Evolutionary conservation across 345 rosid species (phyloP), one percentile per base, ranked within the genome.

Genomic region (Boechera divaricarpa): DNA sequence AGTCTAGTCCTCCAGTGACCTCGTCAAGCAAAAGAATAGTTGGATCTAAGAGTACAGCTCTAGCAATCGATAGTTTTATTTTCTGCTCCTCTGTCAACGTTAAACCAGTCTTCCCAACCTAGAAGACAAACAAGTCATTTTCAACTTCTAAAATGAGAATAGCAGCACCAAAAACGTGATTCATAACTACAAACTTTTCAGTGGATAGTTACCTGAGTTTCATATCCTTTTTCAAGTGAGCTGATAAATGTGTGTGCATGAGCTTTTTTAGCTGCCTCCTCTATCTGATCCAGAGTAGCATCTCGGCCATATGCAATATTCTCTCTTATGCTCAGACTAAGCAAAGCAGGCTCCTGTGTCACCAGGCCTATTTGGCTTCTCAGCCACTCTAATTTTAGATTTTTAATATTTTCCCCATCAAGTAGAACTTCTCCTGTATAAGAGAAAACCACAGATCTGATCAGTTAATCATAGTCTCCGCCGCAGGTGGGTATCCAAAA

Each of bases 1-100:
- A 88, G 85, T 92, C 98, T 75, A 95, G 98, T 63, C 97, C 99
- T 67, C 97, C 97, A 41, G 99, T 95, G 69, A 91, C 99, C 87
- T 95, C 99, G 68, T 95, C 99, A 73, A 95, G 99, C 63, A 95
- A 83, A 78, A 95, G 98, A 81, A 95, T 85, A 33, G 91, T 78
- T 26, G 98, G 99, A 80, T 87, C 88, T 76, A 92, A 82, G 73
- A 95, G 94, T 77, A 95, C 98, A 11, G 99, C 99, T 82, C 99
- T 92, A 67, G 99, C 99, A 80, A 95, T 92, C 26, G 99, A 92
- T 58, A 95, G 85, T 76, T 91, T 92, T 72, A 92, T 89, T 83
- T 92, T 95, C 83, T 91, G 98, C 84, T 92, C 98, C 82, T 92
- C 98, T 36, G 98, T 83, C 87, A 95, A 72, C 49, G 88, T 75